Evolutionary conservation across 352 stramenopile genomes (phyloP).

Genomic region (Halophytophthora batemanensis): DNA sequence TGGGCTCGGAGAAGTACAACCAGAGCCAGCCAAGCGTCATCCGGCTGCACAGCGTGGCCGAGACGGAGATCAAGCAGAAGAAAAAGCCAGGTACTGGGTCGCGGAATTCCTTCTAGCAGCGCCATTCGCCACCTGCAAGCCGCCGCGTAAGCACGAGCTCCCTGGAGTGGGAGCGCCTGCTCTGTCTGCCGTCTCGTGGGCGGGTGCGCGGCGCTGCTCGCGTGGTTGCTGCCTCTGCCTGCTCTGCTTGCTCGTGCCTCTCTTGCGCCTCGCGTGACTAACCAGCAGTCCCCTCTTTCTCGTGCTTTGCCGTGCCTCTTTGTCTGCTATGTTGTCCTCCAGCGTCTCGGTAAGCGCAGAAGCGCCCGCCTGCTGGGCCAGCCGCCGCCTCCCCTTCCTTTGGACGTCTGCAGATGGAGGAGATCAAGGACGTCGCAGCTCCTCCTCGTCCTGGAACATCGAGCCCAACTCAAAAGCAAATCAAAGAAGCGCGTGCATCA

Average conservation of each 20-base stretch:
- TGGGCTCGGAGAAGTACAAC: slow-evolving; percentile 90
- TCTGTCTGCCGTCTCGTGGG: slow-evolving; percentile 32
- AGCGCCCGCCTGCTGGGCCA: slow-evolving; percentile 5
- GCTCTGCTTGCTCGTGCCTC: slow-evolving; percentile 23
- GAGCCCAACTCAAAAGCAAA: too few species aligned
- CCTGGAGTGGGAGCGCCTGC: slow-evolving; percentile 26
- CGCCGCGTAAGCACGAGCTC: slow-evolving; percentile 25
- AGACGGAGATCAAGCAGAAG: slow-evolving; percentile 96
- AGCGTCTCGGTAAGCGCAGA: slow-evolving; percentile 41
- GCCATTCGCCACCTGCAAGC: too few species aligned
- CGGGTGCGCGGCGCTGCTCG: background rate
- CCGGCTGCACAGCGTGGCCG: slow-evolving; percentile 88
- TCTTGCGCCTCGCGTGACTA: slow-evolving; percentile 8
- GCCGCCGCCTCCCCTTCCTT: slow-evolving; percentile 13
- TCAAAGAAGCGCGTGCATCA: too few species aligned
- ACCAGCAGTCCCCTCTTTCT: slow-evolving; percentile 14
- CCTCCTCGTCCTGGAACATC: too few species aligned
- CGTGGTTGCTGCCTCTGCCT: slow-evolving; percentile 11
- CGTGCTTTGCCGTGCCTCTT: too few species aligned
- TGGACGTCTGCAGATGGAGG: too few species aligned
- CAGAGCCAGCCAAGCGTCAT: slow-evolving; percentile 89
- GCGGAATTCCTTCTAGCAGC: slow-evolving; percentile 43
- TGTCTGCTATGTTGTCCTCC: too few species aligned
- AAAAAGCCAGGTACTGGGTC: slow-evolving; percentile 83
- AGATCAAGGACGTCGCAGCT: slow-evolving; percentile 1